phyloP scores from a whole-genome alignment of 768 basidiomycete genomes.

The Trametes sanguinea region DNA sequence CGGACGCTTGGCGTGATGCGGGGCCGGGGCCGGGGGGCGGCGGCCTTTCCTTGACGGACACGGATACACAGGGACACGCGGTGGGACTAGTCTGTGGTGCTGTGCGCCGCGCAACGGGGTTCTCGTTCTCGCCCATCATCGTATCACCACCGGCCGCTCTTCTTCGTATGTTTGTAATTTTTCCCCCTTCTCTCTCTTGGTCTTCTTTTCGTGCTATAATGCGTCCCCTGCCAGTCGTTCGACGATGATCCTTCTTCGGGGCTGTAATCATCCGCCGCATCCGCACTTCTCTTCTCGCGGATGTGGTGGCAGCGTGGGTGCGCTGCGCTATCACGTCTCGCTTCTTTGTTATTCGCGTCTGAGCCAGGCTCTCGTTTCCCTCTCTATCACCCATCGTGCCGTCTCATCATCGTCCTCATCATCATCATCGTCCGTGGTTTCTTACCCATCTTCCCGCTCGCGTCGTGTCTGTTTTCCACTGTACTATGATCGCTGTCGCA shows the following conservation, averaged over 20 bases:
- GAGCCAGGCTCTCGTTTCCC: not conserved
- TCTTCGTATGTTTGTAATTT: conserved; percentile 13
- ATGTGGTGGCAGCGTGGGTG: conserved; percentile 13
- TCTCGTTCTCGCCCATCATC: conserved; percentile 4
- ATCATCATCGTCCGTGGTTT: not conserved
- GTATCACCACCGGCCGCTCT: not conserved
- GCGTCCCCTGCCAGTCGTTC: not conserved
- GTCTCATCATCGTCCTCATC: not conserved
- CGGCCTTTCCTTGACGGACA: conserved; percentile 11
- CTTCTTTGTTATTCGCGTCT: not conserved
- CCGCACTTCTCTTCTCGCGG: conserved; percentile 6
- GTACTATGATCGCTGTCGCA: conserved; percentile 21
- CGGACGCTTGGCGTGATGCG: conserved; percentile 16
- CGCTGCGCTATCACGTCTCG: conserved; percentile 4
- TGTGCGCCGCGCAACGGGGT: conserved; percentile 18
- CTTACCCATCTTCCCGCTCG: not conserved
- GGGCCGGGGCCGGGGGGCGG: not conserved
- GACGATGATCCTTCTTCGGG: not conserved
- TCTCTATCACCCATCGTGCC: conserved; percentile 1
- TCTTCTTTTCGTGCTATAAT: conserved; percentile 1
- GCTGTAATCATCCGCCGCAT: conserved; percentile 6
- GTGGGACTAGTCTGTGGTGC: conserved; percentile 15
- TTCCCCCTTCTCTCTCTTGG: too few species aligned
- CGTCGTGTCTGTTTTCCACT: conserved; percentile 11
- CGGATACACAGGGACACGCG: conserved; percentile 14